Evolutionary conservation across 306 rosid species (phyloP), one percentile per base, ranked within the genome.

Genomic region (Quercus agrifolia): DNA sequence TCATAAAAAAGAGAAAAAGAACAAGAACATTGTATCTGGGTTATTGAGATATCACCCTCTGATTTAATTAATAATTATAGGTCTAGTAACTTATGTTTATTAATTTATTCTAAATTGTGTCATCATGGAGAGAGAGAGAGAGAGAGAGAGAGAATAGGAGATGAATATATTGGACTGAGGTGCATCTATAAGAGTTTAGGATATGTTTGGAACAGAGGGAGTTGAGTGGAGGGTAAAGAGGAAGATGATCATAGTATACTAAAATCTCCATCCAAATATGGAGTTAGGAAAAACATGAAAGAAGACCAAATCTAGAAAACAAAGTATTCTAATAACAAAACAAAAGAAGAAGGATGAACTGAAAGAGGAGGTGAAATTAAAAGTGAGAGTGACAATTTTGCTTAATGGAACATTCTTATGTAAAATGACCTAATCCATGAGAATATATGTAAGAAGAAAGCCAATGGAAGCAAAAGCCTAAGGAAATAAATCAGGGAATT

Each of bases 401-500:
- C 23, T 1, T 20, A 33, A 28, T 6, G 20, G 31, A 70, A 38
- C 59, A 57, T 56, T 56, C 20, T 78, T 38, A 56, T 25, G 5
- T 46, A 35, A 17, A 46, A 54, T 17, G 35, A 56, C 31, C 44
- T 66, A 25, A 70, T 59, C 28, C 62, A 2, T 55, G 44, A 70
- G 59, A 68, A 35, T 59, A 74, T 74, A 74, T 74, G 56, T 6
- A 80, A 14, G 61, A 54, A 75, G 76, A 82, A 83, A 84, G 77
- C 83, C 87, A 88, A 81, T 82, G 86, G 83, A 83, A 86, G 75
- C n/a, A 79, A 56, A 79, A 78, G 67, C 18, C 67, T 68, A 10
- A 84, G 73, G 70, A 79, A 78, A 77, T 5, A 76, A 35, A 44
- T 84, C 67, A 81, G 87, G 81, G 81, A 88, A 76, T 91, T 95